These are phyloP conservation scores for Kalanchoe fedtschenkoi DNA, from an alignment of 164 flowering plant species.

Conservation along the genomic window DNA sequence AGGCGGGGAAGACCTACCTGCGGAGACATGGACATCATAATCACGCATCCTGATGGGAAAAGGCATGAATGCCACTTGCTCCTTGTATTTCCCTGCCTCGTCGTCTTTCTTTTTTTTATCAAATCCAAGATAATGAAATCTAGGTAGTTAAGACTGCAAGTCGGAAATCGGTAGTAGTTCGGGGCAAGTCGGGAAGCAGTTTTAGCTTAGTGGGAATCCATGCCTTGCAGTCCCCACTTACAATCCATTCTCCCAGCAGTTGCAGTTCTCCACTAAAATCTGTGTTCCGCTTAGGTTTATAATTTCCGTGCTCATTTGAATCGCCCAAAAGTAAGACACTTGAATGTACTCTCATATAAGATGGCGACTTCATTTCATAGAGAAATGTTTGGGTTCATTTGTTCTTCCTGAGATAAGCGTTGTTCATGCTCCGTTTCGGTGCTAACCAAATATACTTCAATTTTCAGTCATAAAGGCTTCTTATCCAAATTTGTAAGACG, in stretches of 20 bases:
- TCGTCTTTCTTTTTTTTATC: slow-evolving; percentile 2
- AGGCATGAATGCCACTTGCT: slow-evolving; percentile 38
- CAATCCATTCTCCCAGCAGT: too few relatives aligned
- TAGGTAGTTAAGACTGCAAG: too few relatives aligned
- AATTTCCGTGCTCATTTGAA: too few relatives aligned
- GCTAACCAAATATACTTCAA: slow-evolving; percentile 1
- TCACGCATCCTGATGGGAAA: slow-evolving; percentile 91
- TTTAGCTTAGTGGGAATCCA: too few relatives aligned
- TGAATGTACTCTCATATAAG: neutral
- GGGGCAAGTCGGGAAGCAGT: too few relatives aligned
- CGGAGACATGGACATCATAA: slow-evolving; percentile 85
- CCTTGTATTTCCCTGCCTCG: neutral
- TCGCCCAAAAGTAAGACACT: too few relatives aligned
- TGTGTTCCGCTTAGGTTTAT: too few relatives aligned
- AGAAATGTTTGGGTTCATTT: neutral
- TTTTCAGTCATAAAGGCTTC: slow-evolving; percentile 82
- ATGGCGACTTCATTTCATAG: neutral
- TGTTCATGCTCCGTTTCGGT: neutral
- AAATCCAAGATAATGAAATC: too few relatives aligned
- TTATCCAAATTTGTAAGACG: slow-evolving; percentile 51
- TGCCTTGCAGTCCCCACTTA: too few relatives aligned
- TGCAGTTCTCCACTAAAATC: too few relatives aligned
- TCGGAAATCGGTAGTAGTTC: too few relatives aligned
- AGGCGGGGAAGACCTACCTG: slow-evolving; percentile 95
- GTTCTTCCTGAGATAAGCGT: too few relatives aligned